Conservation (phyloP, 441 rosid species). For the Populus hybrid region DNA sequence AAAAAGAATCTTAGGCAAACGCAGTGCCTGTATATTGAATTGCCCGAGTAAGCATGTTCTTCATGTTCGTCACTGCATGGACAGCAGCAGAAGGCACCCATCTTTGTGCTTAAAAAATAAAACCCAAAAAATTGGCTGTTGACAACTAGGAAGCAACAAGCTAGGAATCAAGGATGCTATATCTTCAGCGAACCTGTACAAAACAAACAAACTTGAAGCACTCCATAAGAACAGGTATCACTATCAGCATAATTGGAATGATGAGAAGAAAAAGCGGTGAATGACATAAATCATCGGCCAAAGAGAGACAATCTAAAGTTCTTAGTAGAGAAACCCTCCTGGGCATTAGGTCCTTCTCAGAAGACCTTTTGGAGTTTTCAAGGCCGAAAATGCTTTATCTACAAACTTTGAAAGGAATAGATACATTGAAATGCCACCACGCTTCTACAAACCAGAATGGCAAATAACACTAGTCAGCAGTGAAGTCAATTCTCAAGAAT, state of each 20-base stretch:
- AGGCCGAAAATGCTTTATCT: background rate
- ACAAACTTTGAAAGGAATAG: background rate
- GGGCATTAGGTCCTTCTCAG: background rate
- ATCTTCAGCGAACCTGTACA: background rate
- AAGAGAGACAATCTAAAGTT: background rate
- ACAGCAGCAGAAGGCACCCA: constrained; percentile 65
- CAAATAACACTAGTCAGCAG: background rate
- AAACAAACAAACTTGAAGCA: background rate
- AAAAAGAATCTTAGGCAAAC: constrained; percentile 45
- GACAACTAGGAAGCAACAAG: constrained; percentile 11
- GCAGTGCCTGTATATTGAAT: constrained; percentile 49
- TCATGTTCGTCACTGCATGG: constrained; percentile 47
- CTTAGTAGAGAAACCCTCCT: background rate
- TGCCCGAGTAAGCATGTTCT: constrained; percentile 42
- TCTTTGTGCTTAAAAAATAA: constrained; percentile 16
- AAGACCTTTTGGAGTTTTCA: background rate
- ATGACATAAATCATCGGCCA: background rate
- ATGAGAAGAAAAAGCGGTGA: background rate
- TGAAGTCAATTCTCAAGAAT: background rate
- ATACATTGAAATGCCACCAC: background rate
- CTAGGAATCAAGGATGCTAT: background rate
- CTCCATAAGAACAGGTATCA: background rate
- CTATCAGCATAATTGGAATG: background rate
- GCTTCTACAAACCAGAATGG: background rate
- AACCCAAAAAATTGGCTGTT: constrained; percentile 9